Conservation (phyloP, 352 stramenopile genomes). For the Phytophthora europaea region DNA sequence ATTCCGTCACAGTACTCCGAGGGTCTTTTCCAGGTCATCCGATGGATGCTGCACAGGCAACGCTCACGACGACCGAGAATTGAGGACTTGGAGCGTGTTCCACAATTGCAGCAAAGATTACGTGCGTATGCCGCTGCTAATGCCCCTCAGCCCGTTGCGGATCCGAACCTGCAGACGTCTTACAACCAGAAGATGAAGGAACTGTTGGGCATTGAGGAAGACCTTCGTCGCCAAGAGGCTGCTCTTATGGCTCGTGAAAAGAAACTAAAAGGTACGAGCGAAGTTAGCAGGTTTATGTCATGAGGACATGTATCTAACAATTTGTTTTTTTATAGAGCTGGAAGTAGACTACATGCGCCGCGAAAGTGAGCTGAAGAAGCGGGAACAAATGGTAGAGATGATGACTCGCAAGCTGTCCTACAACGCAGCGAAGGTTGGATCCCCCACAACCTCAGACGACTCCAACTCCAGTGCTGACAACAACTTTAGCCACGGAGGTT, state of each 20-base stretch:
- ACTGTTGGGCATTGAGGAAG: slow-evolving; percentile 85
- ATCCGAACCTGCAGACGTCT: slow-evolving; percentile 79
- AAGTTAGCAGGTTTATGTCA: background rate
- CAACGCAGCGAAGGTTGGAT: slow-evolving; percentile 68
- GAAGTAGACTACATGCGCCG: slow-evolving; percentile 83
- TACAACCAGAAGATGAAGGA: slow-evolving; percentile 93
- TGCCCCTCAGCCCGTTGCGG: slow-evolving; percentile 40
- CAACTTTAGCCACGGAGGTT: slow-evolving; percentile 61
- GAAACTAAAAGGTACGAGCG: slow-evolving; percentile 76
- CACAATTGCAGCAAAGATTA: slow-evolving; percentile 84
- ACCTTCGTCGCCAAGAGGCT: slow-evolving; percentile 86
- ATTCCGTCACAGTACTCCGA: slow-evolving; percentile 94
- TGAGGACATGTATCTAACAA: background rate
- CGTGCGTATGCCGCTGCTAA: slow-evolving; percentile 79
- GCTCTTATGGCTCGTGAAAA: slow-evolving; percentile 87
- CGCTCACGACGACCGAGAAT: slow-evolving; percentile 85
- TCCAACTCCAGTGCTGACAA: slow-evolving; percentile 85
- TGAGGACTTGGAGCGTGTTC: slow-evolving; percentile 87
- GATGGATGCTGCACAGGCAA: slow-evolving; percentile 92
- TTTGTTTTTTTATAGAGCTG: slow-evolving; percentile 51
- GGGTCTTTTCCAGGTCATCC: slow-evolving; percentile 90
- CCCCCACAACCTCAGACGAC: slow-evolving; percentile 79
- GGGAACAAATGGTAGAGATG: slow-evolving; percentile 88
- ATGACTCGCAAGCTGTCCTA: slow-evolving; percentile 82
- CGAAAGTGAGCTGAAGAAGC: slow-evolving; percentile 87